phyloP scores from a whole-genome alignment of 768 basidiomycete species.

The Rhodocollybia butyracea region DNA sequence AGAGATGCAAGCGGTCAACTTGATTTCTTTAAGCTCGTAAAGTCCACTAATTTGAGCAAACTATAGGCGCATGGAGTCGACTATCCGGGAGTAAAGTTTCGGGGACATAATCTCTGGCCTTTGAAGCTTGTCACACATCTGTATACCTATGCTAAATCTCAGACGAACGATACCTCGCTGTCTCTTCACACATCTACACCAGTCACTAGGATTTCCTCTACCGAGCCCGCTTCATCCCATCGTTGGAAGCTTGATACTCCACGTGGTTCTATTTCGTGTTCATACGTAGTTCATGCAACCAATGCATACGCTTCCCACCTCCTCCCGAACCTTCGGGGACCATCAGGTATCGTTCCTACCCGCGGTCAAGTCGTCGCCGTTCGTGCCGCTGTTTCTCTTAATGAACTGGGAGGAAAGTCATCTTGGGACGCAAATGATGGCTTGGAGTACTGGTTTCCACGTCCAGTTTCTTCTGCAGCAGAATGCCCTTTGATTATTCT shows the following conservation, averaged over 20 bases:
- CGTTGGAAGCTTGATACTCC: slow-evolving; percentile 60
- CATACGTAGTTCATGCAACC: slow-evolving; percentile 79
- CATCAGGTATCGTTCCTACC: slow-evolving; percentile 58
- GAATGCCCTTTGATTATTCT: slow-evolving; percentile 61
- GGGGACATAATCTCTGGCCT: slow-evolving; percentile 73
- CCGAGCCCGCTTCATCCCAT: slow-evolving; percentile 16
- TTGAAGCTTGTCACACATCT: slow-evolving; percentile 75
- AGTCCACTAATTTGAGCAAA: not conserved
- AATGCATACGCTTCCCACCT: slow-evolving; percentile 82
- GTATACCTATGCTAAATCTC: slow-evolving; percentile 39
- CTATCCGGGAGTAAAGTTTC: slow-evolving; percentile 48
- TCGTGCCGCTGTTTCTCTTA: slow-evolving; percentile 31
- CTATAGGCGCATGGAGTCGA: slow-evolving; percentile 29
- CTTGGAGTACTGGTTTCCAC: slow-evolving; percentile 83
- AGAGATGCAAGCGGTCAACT: slow-evolving; percentile 45
- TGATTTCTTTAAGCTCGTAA: not conserved
- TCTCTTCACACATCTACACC: slow-evolving; percentile 72
- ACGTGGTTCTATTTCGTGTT: slow-evolving; percentile 59
- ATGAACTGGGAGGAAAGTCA: slow-evolving; percentile 34
- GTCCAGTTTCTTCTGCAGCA: slow-evolving; percentile 34
- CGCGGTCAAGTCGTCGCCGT: slow-evolving; percentile 64
- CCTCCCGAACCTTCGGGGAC: slow-evolving; percentile 62
- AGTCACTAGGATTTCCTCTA: slow-evolving; percentile 43
- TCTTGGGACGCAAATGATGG: slow-evolving; percentile 52
- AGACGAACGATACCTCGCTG: not conserved